Percentiles rank a stretch among this genome's conserved stretches.
These are phyloP conservation scores for Pseudomonodictys pantanalensis DNA, from an alignment of 495 filamentous ascomycete species.

Conservation along the genomic window DNA sequence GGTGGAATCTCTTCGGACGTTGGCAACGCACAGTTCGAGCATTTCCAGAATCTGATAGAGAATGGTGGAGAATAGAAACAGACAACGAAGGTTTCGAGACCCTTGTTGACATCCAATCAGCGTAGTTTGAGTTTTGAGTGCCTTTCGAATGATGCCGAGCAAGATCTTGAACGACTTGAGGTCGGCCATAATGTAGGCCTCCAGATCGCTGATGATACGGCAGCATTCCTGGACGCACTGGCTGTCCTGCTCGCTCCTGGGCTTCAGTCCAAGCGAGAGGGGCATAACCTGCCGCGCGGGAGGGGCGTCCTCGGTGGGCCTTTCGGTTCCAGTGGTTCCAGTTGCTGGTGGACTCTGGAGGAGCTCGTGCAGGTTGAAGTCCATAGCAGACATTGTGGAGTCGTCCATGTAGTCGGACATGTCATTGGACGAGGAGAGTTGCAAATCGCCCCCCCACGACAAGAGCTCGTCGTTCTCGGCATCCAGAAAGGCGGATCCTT, in stretches of 20 bases:
- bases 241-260: conserved; percentile 3
- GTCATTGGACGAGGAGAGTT: not conserved
- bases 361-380: conserved; percentile 13
- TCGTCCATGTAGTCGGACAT: not conserved
- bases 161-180: conserved; percentile 11
- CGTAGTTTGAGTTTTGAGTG: not conserved
- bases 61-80: conserved; percentile 3
- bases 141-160: conserved; percentile 3
- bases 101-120: conserved; percentile 3
- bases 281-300: not conserved
- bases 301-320: not conserved
- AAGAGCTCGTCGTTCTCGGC: conserved; percentile 3
- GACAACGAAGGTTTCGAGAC: conserved; percentile 1
- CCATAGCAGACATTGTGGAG: not conserved
- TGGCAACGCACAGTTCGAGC: not conserved
- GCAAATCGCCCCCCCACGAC: not conserved
- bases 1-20: not conserved
- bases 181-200: conserved; percentile 10
- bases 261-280: not conserved
- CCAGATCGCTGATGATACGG: conserved; percentile 6
- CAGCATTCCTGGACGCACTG: conserved; percentile 14
- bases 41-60: not conserved
- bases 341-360: not conserved
- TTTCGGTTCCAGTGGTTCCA: not conserved
- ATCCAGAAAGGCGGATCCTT: not conserved